Evolutionary conservation across 768 basidiomycete genomes (phyloP).

Genomic region (Pisolithus marmoratus): DNA sequence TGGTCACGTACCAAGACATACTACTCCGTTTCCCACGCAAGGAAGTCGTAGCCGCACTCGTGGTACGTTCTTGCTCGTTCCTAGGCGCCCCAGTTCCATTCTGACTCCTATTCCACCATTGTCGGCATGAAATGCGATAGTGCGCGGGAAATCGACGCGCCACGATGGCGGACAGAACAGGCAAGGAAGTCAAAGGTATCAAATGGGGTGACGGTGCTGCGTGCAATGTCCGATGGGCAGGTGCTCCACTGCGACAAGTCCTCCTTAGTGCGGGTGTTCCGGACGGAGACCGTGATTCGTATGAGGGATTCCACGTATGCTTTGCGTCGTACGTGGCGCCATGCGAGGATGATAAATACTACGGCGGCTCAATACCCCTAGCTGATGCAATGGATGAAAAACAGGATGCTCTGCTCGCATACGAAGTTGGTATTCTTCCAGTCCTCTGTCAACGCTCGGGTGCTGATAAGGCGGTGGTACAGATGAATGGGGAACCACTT

Average conservation of each 20-base stretch:
- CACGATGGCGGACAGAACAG: conserved; percentile 55
- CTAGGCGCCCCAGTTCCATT: not conserved
- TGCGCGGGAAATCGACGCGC: conserved; percentile 66
- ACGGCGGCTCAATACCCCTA: conserved; percentile 59
- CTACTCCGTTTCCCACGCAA: conserved; percentile 10
- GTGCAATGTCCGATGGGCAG: conserved; percentile 64
- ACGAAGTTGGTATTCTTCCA: conserved; percentile 37
- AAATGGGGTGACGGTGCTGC: conserved; percentile 67
- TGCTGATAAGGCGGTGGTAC: not conserved
- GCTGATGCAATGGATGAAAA: conserved; percentile 41
- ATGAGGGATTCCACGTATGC: conserved; percentile 42
- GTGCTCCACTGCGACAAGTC: conserved; percentile 52
- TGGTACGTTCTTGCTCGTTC: conserved; percentile 26
- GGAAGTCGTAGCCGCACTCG: conserved; percentile 47
- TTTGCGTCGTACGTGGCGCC: conserved; percentile 56
- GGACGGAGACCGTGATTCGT: conserved; percentile 10
- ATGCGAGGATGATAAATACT: conserved; percentile 57
- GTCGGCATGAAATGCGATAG: conserved; percentile 15
- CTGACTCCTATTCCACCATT: not conserved
- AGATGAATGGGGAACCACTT: conserved; percentile 64
- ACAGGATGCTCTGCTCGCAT: conserved; percentile 55
- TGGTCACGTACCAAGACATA: conserved; percentile 21
- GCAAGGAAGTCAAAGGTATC: conserved; percentile 45
- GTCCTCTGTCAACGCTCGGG: not conserved
- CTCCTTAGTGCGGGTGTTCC: conserved; percentile 40